A percentile compares a stretch with the other conserved stretches of the same genome.
Evolutionary conservation across 2,329 filamentous ascomycete species (phyloP).

Genomic region (Ambrosiella cleistominuta): DNA sequence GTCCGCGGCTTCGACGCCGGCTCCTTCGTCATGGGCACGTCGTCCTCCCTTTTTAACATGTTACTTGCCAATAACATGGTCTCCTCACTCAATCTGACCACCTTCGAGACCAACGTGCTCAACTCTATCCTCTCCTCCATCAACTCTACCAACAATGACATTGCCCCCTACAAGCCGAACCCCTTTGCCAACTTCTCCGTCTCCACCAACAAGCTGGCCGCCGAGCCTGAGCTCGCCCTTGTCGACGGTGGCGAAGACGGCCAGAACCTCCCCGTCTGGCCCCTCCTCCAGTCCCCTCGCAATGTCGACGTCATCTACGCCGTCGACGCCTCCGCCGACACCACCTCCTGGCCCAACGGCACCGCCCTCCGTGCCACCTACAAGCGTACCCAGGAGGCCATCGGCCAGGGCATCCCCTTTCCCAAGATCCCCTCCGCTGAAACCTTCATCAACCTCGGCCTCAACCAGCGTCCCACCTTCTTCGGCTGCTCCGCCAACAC

Average conservation of each 20-base stretch:
- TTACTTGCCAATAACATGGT: slow-evolving; percentile 35
- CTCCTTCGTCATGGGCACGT: slow-evolving; percentile 69
- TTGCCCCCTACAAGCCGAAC: slow-evolving; percentile 52
- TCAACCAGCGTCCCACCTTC: slow-evolving; percentile 43
- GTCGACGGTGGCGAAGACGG: slow-evolving; percentile 68
- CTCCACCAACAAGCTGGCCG: slow-evolving; percentile 24
- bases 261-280: slow-evolving; percentile 66
- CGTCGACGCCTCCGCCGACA: slow-evolving; percentile 47
- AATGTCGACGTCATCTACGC: slow-evolving; percentile 46
- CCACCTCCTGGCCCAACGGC: slow-evolving; percentile 42
- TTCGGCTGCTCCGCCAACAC: slow-evolving; percentile 40
- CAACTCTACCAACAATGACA: slow-evolving; percentile 49
- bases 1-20: slow-evolving; percentile 57
- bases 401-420: slow-evolving; percentile 38
- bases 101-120: slow-evolving; percentile 24
- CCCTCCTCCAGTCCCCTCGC: slow-evolving; percentile 31
- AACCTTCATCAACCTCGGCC: slow-evolving; percentile 38
- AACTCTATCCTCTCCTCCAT: slow-evolving; percentile 35
- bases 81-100: slow-evolving; percentile 13
- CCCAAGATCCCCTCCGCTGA: slow-evolving; percentile 36
- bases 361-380: slow-evolving; percentile 40
- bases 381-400: slow-evolving; percentile 29
- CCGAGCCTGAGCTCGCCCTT: slow-evolving; percentile 42
- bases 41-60: slow-evolving; percentile 64
- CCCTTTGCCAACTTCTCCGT: slow-evolving; percentile 37